Evolutionary conservation across 495 filamentous ascomycete genomes (phyloP).

Genomic region (Annulohypoxylon nitens): DNA sequence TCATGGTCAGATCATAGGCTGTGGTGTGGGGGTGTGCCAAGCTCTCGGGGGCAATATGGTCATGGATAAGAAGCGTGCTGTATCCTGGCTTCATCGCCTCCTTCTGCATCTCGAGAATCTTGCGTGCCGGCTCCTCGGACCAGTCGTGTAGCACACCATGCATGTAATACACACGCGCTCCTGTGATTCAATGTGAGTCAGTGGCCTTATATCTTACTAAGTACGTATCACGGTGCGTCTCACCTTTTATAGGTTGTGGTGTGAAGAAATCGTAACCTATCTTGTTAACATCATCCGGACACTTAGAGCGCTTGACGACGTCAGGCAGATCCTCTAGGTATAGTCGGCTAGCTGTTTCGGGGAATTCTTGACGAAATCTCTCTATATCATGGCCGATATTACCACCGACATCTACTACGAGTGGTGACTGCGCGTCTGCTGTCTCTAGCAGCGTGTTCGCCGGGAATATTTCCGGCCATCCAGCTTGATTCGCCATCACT

Average conservation of each 20-base stretch:
- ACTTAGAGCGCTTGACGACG: constrained; percentile 5
- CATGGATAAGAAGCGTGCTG: constrained; percentile 55
- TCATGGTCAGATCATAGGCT: constrained; percentile 56
- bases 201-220: background rate
- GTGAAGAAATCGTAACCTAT: constrained; percentile 12
- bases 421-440: constrained; percentile 3
- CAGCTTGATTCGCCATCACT: constrained; percentile 11
- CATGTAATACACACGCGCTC: constrained; percentile 54
- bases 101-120: constrained; percentile 2
- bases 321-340: background rate
- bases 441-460: background rate
- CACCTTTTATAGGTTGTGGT: constrained; percentile 8
- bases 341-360: background rate
- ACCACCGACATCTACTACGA: constrained; percentile 6
- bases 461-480: constrained; percentile 10
- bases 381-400: constrained; percentile 11
- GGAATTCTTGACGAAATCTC: constrained; percentile 1
- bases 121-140: constrained; percentile 48
- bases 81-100: constrained; percentile 59
- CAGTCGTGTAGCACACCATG: constrained; percentile 58
- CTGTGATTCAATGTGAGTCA: constrained; percentile 30
- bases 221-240: background rate
- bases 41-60: constrained; percentile 53
- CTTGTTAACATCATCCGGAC: constrained; percentile 11
- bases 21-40: constrained; percentile 30